Conservation (phyloP, 768 basidiomycete species). For the Mycena rosella region DNA sequence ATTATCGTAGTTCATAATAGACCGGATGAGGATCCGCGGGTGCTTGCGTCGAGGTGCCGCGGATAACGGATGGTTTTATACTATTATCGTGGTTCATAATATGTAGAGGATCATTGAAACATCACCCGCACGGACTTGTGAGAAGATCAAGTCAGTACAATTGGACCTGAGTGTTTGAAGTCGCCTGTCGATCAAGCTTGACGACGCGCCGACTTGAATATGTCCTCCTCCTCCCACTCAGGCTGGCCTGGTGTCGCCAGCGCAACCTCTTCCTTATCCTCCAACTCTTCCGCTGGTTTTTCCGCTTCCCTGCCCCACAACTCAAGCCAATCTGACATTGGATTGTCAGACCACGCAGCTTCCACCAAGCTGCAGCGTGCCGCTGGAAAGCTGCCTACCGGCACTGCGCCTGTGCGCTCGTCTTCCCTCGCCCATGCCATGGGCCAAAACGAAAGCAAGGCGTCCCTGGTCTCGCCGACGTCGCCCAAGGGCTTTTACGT, state of each 20-base stretch:
- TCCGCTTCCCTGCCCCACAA: conserved; percentile 11
- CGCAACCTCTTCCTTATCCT: conserved; percentile 32
- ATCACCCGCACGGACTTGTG: no score
- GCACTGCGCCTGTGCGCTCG: conserved; percentile 40
- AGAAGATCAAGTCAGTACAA: no score
- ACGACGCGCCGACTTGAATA: conserved; percentile 6
- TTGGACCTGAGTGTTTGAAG: background rate
- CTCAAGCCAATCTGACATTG: conserved; percentile 33
- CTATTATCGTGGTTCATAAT: no score
- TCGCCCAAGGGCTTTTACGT: conserved; percentile 51
- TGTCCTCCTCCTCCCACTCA: conserved; percentile 22
- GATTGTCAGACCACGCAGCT: conserved; percentile 38
- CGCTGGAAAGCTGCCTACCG: conserved; percentile 1
- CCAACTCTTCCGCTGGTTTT: conserved; percentile 28
- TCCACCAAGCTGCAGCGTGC: conserved; percentile 38
- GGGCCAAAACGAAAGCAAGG: conserved; percentile 54
- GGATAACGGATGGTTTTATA: no score
- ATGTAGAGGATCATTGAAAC: background rate
- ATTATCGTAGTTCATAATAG: conserved; percentile 10
- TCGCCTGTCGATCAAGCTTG: conserved; percentile 10
- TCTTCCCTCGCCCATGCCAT: conserved; percentile 49
- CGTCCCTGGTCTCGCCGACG: conserved; percentile 41
- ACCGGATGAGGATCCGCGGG: background rate
- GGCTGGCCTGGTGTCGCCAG: conserved; percentile 32
- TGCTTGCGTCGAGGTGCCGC: no score